Conservation (phyloP, 192 early-diverging fungal genomes). For the Mortierella alpina region DNA sequence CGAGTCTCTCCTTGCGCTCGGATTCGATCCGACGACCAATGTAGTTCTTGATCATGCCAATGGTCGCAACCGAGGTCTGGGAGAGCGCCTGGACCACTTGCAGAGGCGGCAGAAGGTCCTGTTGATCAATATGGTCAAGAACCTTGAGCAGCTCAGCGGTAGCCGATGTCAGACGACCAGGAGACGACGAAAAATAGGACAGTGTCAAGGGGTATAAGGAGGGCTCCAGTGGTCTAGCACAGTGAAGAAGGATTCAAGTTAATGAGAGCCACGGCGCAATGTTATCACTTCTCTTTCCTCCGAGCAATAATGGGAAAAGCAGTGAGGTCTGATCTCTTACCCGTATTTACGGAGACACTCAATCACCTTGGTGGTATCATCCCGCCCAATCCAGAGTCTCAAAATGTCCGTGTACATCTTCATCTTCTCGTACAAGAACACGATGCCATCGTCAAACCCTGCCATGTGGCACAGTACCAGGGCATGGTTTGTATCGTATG, state of each 20-base stretch:
- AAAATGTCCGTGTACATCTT: slow-evolving; percentile 79
- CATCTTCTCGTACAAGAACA: slow-evolving; percentile 90
- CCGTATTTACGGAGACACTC: slow-evolving; percentile 72
- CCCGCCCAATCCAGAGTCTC: slow-evolving; percentile 77
- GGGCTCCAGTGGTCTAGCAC: slow-evolving; percentile 66
- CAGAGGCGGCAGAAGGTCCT: slow-evolving; percentile 87
- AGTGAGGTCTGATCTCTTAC: slow-evolving; percentile 25
- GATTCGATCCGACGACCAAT: slow-evolving; percentile 81
- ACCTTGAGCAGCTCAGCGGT: slow-evolving; percentile 73
- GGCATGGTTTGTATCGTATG: slow-evolving; percentile 92
- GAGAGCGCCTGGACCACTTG: slow-evolving; percentile 90
- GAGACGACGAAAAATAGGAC: slow-evolving; percentile 79
- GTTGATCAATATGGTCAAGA: slow-evolving; percentile 85
- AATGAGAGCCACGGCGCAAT: not conserved
- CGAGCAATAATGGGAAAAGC: too few relatives aligned
- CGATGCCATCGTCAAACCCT: slow-evolving; percentile 85
- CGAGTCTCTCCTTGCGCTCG: slow-evolving; percentile 72
- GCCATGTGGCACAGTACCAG: slow-evolving; percentile 90
- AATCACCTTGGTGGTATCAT: slow-evolving; percentile 74
- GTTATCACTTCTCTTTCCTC: not conserved
- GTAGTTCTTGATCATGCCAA: slow-evolving; percentile 90
- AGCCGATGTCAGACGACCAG: slow-evolving; percentile 65
- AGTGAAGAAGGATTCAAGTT: not conserved
- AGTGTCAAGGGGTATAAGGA: slow-evolving; percentile 76
- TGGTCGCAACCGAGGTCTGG: slow-evolving; percentile 81